A percentile compares a stretch with the other conserved stretches of the same genome.
Conservation (phyloP, 2,329 filamentous ascomycete species). For the Colletotrichum sp. region DNA sequence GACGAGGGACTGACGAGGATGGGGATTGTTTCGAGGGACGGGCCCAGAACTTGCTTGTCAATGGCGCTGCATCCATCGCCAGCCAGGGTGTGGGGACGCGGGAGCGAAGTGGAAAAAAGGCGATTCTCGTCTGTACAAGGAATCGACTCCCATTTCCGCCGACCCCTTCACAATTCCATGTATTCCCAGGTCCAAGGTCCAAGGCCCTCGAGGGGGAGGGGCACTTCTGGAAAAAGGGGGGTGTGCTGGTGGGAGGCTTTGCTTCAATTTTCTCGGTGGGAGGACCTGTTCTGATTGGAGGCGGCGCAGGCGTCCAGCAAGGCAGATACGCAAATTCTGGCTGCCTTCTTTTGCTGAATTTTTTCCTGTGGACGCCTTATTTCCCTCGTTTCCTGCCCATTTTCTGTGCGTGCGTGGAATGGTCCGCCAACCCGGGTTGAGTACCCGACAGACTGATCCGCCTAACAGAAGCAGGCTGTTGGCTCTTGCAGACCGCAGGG, state of each 20-base stretch:
- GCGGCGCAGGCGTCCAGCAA: slow-evolving; percentile 16
- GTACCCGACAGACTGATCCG: slow-evolving; percentile 13
- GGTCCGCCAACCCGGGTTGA: slow-evolving; percentile 9
- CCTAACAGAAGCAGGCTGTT: not conserved
- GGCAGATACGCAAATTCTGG: slow-evolving; percentile 10
- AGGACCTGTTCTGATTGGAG: slow-evolving; percentile 3
- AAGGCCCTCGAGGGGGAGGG: not conserved
- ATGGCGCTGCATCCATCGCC: not conserved
- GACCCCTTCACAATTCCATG: not conserved
- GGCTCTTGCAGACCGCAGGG: not conserved
- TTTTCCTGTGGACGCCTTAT: slow-evolving; percentile 1
- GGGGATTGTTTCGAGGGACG: not conserved
- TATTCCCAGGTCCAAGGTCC: not conserved
- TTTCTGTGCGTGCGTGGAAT: not conserved
- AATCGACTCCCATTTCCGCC: slow-evolving; percentile 11
- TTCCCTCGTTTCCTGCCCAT: not conserved
- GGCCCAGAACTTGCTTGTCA: not conserved
- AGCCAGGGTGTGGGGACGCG: not conserved
- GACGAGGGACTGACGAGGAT: not conserved
- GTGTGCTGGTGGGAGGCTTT: not conserved
- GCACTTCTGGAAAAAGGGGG: not conserved
- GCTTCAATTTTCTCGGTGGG: slow-evolving; percentile 8
- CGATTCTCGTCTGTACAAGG: not conserved
- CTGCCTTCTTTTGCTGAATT: not conserved
- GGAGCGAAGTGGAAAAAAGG: slow-evolving; percentile 18